Evolutionary conservation across 805 yeast species (phyloP).

Genomic region (Helenozyma baotianmanensis): DNA sequence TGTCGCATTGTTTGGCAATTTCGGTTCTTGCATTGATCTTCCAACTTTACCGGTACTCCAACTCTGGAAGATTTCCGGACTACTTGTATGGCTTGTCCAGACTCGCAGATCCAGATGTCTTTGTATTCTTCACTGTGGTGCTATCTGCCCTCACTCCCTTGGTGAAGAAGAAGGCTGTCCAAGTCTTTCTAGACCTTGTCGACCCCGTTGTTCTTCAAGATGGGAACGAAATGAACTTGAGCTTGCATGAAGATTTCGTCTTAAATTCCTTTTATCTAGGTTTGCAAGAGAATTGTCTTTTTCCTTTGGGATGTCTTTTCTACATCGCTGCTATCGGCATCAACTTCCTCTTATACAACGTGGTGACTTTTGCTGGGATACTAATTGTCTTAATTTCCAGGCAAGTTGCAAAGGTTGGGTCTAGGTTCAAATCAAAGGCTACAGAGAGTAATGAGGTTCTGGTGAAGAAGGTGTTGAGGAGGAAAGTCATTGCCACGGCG

Average conservation of each 20-base stretch:
- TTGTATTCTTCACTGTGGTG: constrained; percentile 16
- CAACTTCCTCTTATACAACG: constrained; percentile 34
- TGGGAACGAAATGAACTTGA: constrained; percentile 40
- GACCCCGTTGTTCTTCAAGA: constrained; percentile 55
- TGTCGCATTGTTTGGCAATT: constrained; percentile 64
- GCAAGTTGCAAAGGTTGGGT: too few relatives aligned
- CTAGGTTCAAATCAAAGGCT: too few relatives aligned
- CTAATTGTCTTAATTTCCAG: constrained; percentile 1
- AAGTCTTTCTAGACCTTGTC: constrained; percentile 34
- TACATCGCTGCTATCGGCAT: constrained; percentile 41
- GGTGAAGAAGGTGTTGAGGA: not conserved
- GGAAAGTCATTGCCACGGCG: constrained; percentile 26
- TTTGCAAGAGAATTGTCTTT: constrained; percentile 49
- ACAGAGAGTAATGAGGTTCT: too few relatives aligned
- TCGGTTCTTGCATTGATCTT: constrained; percentile 46
- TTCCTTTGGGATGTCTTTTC: constrained; percentile 58
- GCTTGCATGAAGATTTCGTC: constrained; percentile 26
- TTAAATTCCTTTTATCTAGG: constrained; percentile 67
- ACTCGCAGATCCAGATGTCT: constrained; percentile 14
- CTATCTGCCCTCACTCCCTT: constrained; percentile 38
- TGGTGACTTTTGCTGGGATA: constrained; percentile 14
- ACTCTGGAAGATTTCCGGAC: constrained; percentile 24
- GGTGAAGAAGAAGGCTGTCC: constrained; percentile 30
- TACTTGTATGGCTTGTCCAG: constrained; percentile 35
- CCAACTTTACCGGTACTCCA: constrained; percentile 45